phyloP scores from a whole-genome alignment of 192 early-diverging fungal genomes.

The Funneliformis geosporum region DNA sequence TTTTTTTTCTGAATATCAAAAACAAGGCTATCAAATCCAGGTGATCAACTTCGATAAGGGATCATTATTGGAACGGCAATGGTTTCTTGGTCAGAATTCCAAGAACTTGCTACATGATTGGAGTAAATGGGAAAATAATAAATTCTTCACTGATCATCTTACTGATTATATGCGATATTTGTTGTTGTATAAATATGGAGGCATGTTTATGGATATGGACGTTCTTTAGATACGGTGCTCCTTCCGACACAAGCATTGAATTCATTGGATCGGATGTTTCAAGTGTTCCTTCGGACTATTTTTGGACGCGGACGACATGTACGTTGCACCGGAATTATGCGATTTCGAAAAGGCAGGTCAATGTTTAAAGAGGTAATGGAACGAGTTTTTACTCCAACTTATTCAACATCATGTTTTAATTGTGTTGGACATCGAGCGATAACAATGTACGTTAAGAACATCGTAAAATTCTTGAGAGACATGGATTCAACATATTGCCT shows the following conservation, averaged over 20 bases:
- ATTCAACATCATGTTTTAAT: conserved; percentile 57
- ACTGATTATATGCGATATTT: conserved; percentile 57
- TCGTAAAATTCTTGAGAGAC: conserved; percentile 42
- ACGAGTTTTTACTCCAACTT: conserved; percentile 48
- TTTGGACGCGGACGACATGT: conserved; percentile 51
- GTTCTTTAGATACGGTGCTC: conserved; percentile 58
- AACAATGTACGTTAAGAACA: conserved; percentile 54
- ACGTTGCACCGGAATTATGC: conserved; percentile 60
- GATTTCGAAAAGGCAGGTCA: conserved; percentile 55
- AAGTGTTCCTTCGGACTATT: conserved; percentile 41
- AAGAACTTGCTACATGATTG: conserved; percentile 53
- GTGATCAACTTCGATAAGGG: conserved; percentile 57
- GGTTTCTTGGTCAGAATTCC: conserved; percentile 60
- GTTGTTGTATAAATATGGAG: conserved; percentile 60
- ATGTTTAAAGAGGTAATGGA: conserved; percentile 59
- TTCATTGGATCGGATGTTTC: conserved; percentile 61
- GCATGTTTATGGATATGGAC: conserved; percentile 68
- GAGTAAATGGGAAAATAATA: conserved; percentile 53
- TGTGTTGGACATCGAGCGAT: conserved; percentile 60
- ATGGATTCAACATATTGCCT: conserved; percentile 50
- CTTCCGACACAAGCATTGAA: conserved; percentile 51
- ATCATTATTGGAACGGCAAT: conserved; percentile 50
- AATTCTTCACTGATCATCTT: conserved; percentile 56
- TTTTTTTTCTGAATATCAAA: conserved; percentile 55
- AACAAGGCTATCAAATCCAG: conserved; percentile 57